phyloP scores from a whole-genome alignment of 805 yeast species.

The Hanseniaspora singularis region DNA sequence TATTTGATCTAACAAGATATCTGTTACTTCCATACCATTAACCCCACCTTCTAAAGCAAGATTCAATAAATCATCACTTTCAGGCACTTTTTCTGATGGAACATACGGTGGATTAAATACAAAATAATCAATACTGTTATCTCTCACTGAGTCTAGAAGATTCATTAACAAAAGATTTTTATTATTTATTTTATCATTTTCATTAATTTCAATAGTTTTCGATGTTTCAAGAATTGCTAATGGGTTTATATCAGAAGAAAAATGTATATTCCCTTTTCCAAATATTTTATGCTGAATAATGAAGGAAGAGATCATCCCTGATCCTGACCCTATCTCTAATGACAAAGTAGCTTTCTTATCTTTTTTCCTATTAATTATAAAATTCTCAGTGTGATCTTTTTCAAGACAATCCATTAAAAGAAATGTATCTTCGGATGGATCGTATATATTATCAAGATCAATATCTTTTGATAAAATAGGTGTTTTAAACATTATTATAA shows the following conservation, averaged over 20 bases:
- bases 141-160: slow-evolving; percentile 40
- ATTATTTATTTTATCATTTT: slow-evolving; percentile 20
- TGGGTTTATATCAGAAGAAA: slow-evolving; percentile 74
- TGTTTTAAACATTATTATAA: slow-evolving; percentile 8
- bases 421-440: slow-evolving; percentile 89
- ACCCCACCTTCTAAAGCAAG: slow-evolving; percentile 81
- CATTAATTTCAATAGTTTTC: slow-evolving; percentile 30
- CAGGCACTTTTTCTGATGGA: slow-evolving; percentile 70
- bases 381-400: slow-evolving; percentile 28
- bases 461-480: slow-evolving; percentile 26
- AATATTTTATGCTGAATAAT: slow-evolving; percentile 41
- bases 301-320: slow-evolving; percentile 80
- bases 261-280: slow-evolving; percentile 33
- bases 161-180: slow-evolving; percentile 47
- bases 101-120: slow-evolving; percentile 96
- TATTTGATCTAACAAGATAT: slow-evolving; percentile 44
- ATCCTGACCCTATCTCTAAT: slow-evolving; percentile 81
- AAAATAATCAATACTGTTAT: slow-evolving; percentile 48
- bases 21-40: slow-evolving; percentile 82
- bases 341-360: slow-evolving; percentile 39
- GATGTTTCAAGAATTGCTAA: slow-evolving; percentile 51
- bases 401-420: slow-evolving; percentile 74
- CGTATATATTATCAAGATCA: slow-evolving; percentile 69
- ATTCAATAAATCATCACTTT: slow-evolving; percentile 58
- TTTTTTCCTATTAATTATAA: slow-evolving; percentile 24